A percentile compares a stretch with the other conserved stretches of the same genome.
Conservation (phyloP, 1,284 basidiomycete species). For the Naganishia sp. region DNA sequence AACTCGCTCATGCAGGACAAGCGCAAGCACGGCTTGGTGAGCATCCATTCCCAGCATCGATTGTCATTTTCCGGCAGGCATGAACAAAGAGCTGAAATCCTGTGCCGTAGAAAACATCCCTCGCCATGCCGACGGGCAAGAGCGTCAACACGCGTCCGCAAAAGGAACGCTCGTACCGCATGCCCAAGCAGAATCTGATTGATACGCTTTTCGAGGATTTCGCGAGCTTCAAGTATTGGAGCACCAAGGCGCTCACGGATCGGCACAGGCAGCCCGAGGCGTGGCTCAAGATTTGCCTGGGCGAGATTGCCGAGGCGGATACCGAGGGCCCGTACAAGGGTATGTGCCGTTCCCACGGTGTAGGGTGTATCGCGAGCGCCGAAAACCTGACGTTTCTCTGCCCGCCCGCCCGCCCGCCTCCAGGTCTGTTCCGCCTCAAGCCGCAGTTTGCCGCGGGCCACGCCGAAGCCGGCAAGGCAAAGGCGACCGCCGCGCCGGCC, state of each 20-base stretch:
- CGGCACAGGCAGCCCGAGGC: conserved; percentile 31
- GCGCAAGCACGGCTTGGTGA: conserved; percentile 12
- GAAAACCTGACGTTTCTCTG: no score
- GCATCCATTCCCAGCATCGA: not conserved
- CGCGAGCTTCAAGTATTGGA: conserved; percentile 34
- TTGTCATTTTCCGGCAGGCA: not conserved
- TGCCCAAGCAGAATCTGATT: conserved; percentile 24
- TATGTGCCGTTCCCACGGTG: no score
- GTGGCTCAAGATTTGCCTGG: conserved; percentile 24
- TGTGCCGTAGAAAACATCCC: not conserved
- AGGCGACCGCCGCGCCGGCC: conserved; percentile 18
- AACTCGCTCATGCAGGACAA: conserved; percentile 19
- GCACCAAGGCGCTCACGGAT: conserved; percentile 23
- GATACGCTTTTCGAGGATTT: conserved; percentile 32
- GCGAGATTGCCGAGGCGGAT: conserved; percentile 30
- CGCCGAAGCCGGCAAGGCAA: conserved; percentile 21
- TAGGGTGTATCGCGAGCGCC: no score
- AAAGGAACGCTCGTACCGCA: conserved; percentile 29
- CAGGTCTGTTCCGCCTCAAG: conserved; percentile 31
- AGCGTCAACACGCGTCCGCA: conserved; percentile 10
- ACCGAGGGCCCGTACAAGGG: conserved; percentile 29
- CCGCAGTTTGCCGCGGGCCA: conserved; percentile 22
- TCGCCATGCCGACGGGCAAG: not conserved
- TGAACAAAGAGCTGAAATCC: not conserved
- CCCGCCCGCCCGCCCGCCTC: no score